Base-by-base conservation (phyloP, 192 early-diverging fungal species). In the Piromyces finnis region DNA sequence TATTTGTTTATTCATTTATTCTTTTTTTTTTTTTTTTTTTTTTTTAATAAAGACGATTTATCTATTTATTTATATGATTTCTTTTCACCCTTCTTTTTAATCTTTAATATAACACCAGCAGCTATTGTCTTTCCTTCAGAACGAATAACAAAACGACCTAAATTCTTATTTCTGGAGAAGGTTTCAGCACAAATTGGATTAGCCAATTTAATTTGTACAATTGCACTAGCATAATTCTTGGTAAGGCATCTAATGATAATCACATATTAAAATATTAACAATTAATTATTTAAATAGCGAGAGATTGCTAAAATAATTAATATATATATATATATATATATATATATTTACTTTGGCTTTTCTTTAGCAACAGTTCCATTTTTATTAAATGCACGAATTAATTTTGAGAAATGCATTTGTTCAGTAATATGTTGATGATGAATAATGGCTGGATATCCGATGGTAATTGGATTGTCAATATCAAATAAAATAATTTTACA, bases 401-500 rank as follows among this genome's bases (percentile, higher is more conserved):
- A 86, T 85, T 91, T 92, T 16, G 89, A 85, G 28, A 99, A 87
- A 13, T 84, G 86, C 12, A 90, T 95, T 0, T 94, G 92, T 78
- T 96, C 94, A 78, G 93, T 91, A 29, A 92, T 84, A 79, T 94
- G 94, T 78, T 93, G 93, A 78, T 94, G 89, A 84, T 98, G 94
- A 79, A 99, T 85, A 27, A 97, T 90, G 41, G 93, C 85, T 11
- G 94, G 92, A 78, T 92, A 94, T 51, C 98, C 98, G 28, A 92
- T 91, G 28, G 96, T 99, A 27, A 99, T 91, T 5, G 98, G 98
- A 30, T 95, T 91, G 36, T 88, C 88, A 28, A 95, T 88, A 79
- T 99, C 97, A 90, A 99, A 98, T 30, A 96, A 94, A 26, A 98
- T 92, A 59, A 99, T 93, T 83, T 95, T 93, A 12, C 94, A 94